Percentiles rank a stretch among this genome's conserved stretches.
These are phyloP conservation scores for Cyclotella atomus DNA, from an alignment of 108 stramenopile genomes.

Conservation along the genomic window DNA sequence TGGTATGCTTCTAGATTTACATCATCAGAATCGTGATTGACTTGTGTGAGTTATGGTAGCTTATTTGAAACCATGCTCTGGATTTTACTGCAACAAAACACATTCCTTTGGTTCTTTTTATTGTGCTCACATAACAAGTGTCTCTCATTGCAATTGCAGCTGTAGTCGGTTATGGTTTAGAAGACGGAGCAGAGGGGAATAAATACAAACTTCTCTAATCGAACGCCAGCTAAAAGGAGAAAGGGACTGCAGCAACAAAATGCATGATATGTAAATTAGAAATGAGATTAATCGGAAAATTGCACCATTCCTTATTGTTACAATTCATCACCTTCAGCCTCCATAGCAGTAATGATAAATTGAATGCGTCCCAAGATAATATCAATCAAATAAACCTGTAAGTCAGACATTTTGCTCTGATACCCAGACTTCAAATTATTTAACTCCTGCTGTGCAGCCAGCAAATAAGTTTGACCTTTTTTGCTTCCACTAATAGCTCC, in stretches of 20 bases:
- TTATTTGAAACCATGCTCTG: slow-evolving; percentile 6
- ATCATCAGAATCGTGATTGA: slow-evolving; percentile 21
- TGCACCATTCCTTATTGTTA: neutral
- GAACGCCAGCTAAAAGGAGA: neutral
- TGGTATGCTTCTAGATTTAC: slow-evolving; percentile 57
- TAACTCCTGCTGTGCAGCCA: slow-evolving; percentile 33
- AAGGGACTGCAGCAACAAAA: neutral
- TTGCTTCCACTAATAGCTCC: slow-evolving; percentile 21
- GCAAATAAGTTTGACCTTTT: slow-evolving; percentile 28
- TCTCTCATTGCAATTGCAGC: slow-evolving; percentile 7
- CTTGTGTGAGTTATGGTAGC: slow-evolving; percentile 15
- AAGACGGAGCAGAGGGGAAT: slow-evolving; percentile 33
- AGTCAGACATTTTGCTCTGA: slow-evolving; percentile 21
- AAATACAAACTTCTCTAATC: neutral
- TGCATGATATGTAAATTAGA: neutral
- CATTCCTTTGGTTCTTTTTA: neutral
- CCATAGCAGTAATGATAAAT: slow-evolving; percentile 27
- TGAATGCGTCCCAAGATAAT: slow-evolving; percentile 40
- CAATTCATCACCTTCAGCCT: slow-evolving; percentile 19
- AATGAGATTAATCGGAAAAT: neutral
- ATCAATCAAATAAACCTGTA: slow-evolving; percentile 26
- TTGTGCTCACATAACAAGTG: slow-evolving; percentile 2
- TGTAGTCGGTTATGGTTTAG: slow-evolving; percentile 26
- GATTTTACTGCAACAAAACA: neutral
- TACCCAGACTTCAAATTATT: slow-evolving; percentile 11